Base-by-base conservation (phyloP, 192 early-diverging fungal genomes). In the Coemansia sp. region DNA sequence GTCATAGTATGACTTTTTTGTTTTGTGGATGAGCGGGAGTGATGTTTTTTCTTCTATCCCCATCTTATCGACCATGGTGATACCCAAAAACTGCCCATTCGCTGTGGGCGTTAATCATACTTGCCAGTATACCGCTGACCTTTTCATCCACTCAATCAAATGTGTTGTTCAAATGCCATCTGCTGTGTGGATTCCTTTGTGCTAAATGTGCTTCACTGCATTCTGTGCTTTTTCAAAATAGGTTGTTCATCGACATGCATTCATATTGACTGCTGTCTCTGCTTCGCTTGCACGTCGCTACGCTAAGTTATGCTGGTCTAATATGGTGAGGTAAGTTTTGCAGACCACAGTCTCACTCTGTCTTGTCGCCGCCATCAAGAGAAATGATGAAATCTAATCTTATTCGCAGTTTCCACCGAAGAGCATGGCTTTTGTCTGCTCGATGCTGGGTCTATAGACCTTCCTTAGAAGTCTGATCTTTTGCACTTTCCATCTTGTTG, bases 371-470 rank as follows among this genome's bases (percentile, higher is more conserved):
- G 24, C 56, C 28, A 21, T n/a, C 25, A 27, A 23, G 56, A 47
- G 57, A 58, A 33, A 47, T 55, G 55, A 70, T 77, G 67, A 77
- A 62, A 50, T 22, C 43, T 60, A 67, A 42, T 59, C 30, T 52
- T 77, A 50, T 50, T 77, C 74, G 74, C 74, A 77, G 74, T 67
- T 77, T 77, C 74, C 74, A 77, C 74, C 64, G 52, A 71, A 77
- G 67, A 65, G 64, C 54, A 18, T n/a, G n/a, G 19, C 22, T 31
- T 49, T 28, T 45, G 16, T 27, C 25, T 21, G 56, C 55, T 64
- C 61, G 44, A 77, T 77, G 74, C 68, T 61, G 64, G 74, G 30
- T 57, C 19, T 57, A 54, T 31, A 40, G 68, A 77, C 68, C 68
- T 77, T 77, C 65, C 74, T 67, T 77, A 63, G 74, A 77, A 77